These are phyloP conservation scores for Salix udensis DNA, from an alignment of 345 rosid species.

Conservation along the genomic window DNA sequence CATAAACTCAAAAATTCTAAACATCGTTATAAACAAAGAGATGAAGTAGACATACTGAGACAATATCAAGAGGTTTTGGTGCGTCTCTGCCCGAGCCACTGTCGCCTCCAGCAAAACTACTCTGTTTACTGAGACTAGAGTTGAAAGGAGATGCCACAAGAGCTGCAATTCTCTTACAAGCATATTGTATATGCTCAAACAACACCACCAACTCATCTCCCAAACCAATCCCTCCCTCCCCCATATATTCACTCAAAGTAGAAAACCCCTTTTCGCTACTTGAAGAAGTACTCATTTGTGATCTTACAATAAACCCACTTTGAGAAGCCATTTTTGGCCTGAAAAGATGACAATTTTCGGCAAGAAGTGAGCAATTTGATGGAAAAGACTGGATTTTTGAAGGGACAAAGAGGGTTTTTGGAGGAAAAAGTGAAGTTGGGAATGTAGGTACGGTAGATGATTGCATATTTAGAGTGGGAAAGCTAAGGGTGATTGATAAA, in stretches of 20 bases:
- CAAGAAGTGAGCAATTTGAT: neutral
- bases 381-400: constrained; percentile 21
- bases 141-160: constrained; percentile 87
- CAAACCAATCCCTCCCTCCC: constrained; percentile 51
- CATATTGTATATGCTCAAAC: constrained; percentile 74
- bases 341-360: constrained; percentile 8
- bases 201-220: constrained; percentile 70
- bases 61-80: constrained; percentile 81
- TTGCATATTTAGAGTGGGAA: constrained; percentile 26
- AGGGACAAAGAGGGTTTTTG: constrained; percentile 22
- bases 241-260: constrained; percentile 50
- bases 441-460: constrained; percentile 17
- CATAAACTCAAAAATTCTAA: neutral
- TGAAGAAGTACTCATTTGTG: constrained; percentile 26
- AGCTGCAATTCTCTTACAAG: constrained; percentile 86
- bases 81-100: constrained; percentile 61
- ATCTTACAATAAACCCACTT: constrained; percentile 38
- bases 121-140: constrained; percentile 53
- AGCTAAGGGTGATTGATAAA: neutral
- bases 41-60: constrained; percentile 45
- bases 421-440: constrained; percentile 30
- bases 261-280: constrained; percentile 23
- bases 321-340: constrained; percentile 51
- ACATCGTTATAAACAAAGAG: neutral
- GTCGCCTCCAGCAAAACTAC: constrained; percentile 21